Evolutionary conservation across 768 basidiomycete genomes (phyloP), one percentile per base, ranked within the genome.

Genomic region (Boletales sp.): DNA sequence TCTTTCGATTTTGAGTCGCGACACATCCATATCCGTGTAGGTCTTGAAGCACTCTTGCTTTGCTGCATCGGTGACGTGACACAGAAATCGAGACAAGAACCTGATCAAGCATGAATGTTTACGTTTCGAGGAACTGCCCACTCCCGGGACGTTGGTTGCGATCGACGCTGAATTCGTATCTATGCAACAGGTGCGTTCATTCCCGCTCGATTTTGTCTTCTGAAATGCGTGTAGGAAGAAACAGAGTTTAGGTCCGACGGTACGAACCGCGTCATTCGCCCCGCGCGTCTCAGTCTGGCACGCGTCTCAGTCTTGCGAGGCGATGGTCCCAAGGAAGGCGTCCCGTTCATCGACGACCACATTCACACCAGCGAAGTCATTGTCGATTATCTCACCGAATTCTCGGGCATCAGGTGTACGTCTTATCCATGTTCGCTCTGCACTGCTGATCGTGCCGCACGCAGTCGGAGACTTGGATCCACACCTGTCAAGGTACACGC

Each of bases 161-260:
- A 97, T 99, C 54, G 97, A 99, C 61, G 94, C 95, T 2, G 95
- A 99, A 62, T 99, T 99, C 63, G 95, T 99, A 19, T 88, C 86
- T 6, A 89, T 99, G 81, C 94, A 98, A 66, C 90, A 94, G 75
- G 91, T 87, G 53, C 41, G 60, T 43, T 47, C 30, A 1, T 18
- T 8, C 8, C 11, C 13, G 12, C 14, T 3, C 31, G 11, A 18
- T 15, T 15, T 40, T 30, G 21, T 42, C 8, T 19, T 27, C 36
- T 14, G 19, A 34, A 34, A 27, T 29, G 36, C 35, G 43, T 47
- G 12, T 62, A 94, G 87, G 97, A 97, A 72, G 97, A 98, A 67
- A 88, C 86, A 29, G 97, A 99, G 63, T 90, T 86, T 60, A 84
- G 91, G 17, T 97, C 95, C 0, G 94, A 99, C 58, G 94, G 95